Evolutionary conservation across 2,329 filamentous ascomycete species (phyloP), one percentile per base, ranked within the genome.

Genomic region (Penicillium sp.): DNA sequence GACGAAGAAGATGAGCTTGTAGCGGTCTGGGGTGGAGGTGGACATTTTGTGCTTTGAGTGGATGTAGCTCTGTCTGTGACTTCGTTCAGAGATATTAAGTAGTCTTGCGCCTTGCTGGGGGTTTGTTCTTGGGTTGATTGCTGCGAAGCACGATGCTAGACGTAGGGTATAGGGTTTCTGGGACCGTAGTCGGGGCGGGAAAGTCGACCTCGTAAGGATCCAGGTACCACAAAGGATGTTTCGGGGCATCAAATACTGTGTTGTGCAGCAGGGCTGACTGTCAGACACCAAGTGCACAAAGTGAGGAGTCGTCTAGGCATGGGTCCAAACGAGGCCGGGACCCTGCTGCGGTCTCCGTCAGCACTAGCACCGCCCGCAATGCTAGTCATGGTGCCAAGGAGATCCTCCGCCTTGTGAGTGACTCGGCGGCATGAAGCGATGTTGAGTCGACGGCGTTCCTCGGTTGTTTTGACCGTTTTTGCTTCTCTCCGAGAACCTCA

Each of bases 1-100:
- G 10, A 76, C 74, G 59, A 73, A 78, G 69, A 79, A 79, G 57
- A 77, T 60, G n/a, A 79, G 73, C 55, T 78, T 77, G 67, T 77
- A 74, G 55, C 72, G 71, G 56, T 70, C 69, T 42, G 64, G 58
- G 21, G 62, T 35, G 25, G 63, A 58, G 17, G 61, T 60, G 9
- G 68, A 63, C 71, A 74, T 74, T 35, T 39, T 62, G 27, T 36
- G 33, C 49, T 13, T 56, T 54, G 31, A 13, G 39, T 35, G 15
- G 39, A 31, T 55, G 29, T n/a, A 49, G 12, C 5, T 48, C 8
- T 27, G 21, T 15, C 9, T 21, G 35, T 15, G 7, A 10, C 27
- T 13, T 50, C 8, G 21, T 53, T 21, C 2, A 6, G 15, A 21
- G 10, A 21, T 21, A 45, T 23, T 36, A 23, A 33, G 43, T 45